Conservation (phyloP, 2,329 filamentous ascomycete species). For the Erysiphe pisi region DNA sequence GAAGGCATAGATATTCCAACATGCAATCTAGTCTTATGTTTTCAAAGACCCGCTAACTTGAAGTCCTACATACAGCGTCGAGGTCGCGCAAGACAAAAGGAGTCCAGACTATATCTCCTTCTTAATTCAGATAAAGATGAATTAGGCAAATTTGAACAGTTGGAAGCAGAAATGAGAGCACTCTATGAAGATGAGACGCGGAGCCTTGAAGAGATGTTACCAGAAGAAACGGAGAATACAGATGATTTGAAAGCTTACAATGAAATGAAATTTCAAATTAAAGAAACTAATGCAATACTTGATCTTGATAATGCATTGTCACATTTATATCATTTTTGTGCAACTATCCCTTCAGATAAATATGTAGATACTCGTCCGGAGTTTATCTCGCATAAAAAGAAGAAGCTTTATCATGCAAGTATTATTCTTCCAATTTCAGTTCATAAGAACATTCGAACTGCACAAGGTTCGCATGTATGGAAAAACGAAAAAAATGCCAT, state of each 20-base stretch:
- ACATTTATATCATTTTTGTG: conserved; percentile 78
- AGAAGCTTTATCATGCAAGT: conserved; percentile 43
- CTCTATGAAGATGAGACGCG: conserved; percentile 37
- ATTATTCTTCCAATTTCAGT: conserved; percentile 64
- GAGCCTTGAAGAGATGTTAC: conserved; percentile 31
- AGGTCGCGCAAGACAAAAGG: conserved; percentile 51
- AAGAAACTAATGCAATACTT: conserved; percentile 50
- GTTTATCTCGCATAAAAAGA: conserved; percentile 45
- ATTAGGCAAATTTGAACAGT: conserved; percentile 47
- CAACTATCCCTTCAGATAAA: conserved; percentile 43
- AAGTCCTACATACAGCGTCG: conserved; percentile 56
- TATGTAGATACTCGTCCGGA: conserved; percentile 58
- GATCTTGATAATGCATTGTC: conserved; percentile 60
- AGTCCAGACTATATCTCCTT: conserved; percentile 44
- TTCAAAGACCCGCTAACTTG: conserved; percentile 50
- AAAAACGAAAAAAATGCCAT: conserved; percentile 49
- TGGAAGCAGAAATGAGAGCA: conserved; percentile 61
- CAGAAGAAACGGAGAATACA: conserved; percentile 32
- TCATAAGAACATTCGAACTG: conserved; percentile 48
- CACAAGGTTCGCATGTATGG: conserved; percentile 50
- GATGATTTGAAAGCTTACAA: conserved; percentile 34
- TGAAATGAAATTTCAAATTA: conserved; percentile 38
- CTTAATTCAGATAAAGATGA: conserved; percentile 39
- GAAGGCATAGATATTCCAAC: conserved; percentile 57
- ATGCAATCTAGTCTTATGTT: conserved; percentile 56